Conservation (phyloP, 2,329 filamentous ascomycete genomes). For the Rugonectria rugulosa region DNA sequence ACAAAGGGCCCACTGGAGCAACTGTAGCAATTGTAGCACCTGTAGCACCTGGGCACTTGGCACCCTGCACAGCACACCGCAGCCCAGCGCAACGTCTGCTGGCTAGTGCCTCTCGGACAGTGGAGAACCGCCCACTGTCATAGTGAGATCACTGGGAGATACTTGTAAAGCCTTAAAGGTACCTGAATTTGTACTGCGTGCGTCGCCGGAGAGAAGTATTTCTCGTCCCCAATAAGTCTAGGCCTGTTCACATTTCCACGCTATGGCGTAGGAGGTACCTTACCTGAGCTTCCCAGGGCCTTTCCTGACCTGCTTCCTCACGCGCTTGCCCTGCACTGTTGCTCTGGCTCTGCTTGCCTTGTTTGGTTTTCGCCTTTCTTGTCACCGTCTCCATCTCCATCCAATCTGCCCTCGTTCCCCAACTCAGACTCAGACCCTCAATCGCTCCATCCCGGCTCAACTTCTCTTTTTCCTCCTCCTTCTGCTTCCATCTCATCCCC, state of each 20-base stretch:
- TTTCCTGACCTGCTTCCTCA: conserved; percentile 9
- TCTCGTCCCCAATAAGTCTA: too few relatives aligned
- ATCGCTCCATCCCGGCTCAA: neutral
- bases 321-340: conserved; percentile 11
- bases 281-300: conserved; percentile 17
- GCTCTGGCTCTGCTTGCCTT: conserved; percentile 12
- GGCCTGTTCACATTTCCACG: conserved; percentile 7
- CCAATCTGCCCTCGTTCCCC: conserved; percentile 13
- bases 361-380: conserved; percentile 2
- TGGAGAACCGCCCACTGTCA: neutral
- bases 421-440: conserved; percentile 12
- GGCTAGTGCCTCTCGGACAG: conserved; percentile 9
- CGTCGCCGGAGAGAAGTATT: neutral
- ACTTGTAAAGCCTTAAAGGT: too few relatives aligned
- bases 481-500: conserved; percentile 10
- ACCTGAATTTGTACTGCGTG: too few relatives aligned
- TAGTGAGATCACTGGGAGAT: conserved; percentile 16
- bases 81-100: conserved; percentile 12
- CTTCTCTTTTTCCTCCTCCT: conserved; percentile 8
- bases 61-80: conserved; percentile 8
- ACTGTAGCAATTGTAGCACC: conserved; percentile 3
- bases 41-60: conserved; percentile 11
- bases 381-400: conserved; percentile 16
- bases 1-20: conserved; percentile 5
- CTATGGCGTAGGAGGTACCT: conserved; percentile 21